These are phyloP conservation scores for Suillus decipiens DNA, from an alignment of 768 basidiomycete species.

Conservation along the genomic window DNA sequence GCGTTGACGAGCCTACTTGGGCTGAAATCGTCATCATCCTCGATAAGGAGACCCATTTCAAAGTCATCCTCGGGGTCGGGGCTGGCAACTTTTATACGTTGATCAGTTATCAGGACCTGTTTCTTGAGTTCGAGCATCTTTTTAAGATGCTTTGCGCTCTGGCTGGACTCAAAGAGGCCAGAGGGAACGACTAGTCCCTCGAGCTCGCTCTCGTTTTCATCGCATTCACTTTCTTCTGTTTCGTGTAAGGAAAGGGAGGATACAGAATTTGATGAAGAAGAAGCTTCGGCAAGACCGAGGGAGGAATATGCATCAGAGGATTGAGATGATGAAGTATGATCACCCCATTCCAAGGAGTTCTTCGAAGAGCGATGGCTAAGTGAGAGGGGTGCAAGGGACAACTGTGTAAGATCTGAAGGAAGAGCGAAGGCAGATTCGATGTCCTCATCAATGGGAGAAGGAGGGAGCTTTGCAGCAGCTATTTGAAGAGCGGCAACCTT, in stretches of 20 bases:
- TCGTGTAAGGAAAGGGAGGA: constrained; percentile 66
- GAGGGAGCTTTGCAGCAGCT: constrained; percentile 34
- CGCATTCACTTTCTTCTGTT: constrained; percentile 69
- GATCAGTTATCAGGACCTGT: constrained; percentile 55
- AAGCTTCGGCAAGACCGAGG: constrained; percentile 72
- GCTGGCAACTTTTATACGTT: constrained; percentile 50
- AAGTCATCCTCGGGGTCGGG: constrained; percentile 83
- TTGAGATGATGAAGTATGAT: constrained; percentile 77
- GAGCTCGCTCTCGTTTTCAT: constrained; percentile 71
- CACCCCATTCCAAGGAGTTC: constrained; percentile 83
- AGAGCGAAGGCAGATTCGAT: constrained; percentile 83
- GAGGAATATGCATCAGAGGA: constrained; percentile 88
- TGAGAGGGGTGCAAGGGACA: constrained; percentile 79
- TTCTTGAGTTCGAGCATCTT: constrained; percentile 57
- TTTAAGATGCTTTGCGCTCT: constrained; percentile 51
- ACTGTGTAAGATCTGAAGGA: constrained; percentile 76
- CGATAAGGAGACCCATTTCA: constrained; percentile 81
- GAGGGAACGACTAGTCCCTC: constrained; percentile 82
- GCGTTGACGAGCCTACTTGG: constrained; percentile 67
- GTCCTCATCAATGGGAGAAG: constrained; percentile 61
- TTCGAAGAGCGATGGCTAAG: constrained; percentile 80
- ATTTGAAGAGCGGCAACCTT: constrained; percentile 62
- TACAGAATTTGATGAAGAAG: constrained; percentile 70
- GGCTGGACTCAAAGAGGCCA: constrained; percentile 72
- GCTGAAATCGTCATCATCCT: constrained; percentile 81